Conservation (phyloP, 768 basidiomycete species). For the Lyophyllum semitale region DNA sequence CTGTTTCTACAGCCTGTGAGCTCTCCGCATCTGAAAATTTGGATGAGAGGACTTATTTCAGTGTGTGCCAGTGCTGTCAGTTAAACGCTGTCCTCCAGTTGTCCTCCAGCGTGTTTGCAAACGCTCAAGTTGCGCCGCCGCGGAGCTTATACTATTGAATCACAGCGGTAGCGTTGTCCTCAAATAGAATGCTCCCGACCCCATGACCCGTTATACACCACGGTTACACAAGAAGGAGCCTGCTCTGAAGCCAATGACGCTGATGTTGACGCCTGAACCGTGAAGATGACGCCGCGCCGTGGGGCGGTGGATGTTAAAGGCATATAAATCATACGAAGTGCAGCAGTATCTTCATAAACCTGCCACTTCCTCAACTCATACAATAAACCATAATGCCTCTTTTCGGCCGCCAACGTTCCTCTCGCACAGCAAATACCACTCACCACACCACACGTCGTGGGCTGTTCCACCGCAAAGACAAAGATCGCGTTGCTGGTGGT, state of each 20-base stretch:
- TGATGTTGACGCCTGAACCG: background rate
- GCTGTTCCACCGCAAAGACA: constrained; percentile 39
- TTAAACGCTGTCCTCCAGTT: too few species aligned
- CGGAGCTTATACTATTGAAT: too few species aligned
- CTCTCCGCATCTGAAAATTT: too few species aligned
- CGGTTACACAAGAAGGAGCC: too few species aligned
- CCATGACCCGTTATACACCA: too few species aligned
- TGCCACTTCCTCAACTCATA: background rate
- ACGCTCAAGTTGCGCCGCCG: too few species aligned
- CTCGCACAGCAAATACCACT: constrained; percentile 1
- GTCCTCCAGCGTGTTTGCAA: too few species aligned
- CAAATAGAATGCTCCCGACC: too few species aligned
- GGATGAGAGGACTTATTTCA: too few species aligned
- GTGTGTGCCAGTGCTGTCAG: too few species aligned
- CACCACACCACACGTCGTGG: constrained; percentile 6
- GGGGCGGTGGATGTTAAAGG: background rate
- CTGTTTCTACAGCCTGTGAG: too few species aligned
- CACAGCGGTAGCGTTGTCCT: too few species aligned
- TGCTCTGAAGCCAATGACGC: background rate
- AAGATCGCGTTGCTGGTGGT: constrained; percentile 48
- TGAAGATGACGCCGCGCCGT: background rate
- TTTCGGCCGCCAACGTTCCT: constrained; percentile 19
- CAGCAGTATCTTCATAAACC: background rate
- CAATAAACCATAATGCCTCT: constrained; percentile 17
- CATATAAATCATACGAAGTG: background rate